Conservation (phyloP, 2,329 filamentous ascomycete genomes). For the Penicillium sp. region DNA sequence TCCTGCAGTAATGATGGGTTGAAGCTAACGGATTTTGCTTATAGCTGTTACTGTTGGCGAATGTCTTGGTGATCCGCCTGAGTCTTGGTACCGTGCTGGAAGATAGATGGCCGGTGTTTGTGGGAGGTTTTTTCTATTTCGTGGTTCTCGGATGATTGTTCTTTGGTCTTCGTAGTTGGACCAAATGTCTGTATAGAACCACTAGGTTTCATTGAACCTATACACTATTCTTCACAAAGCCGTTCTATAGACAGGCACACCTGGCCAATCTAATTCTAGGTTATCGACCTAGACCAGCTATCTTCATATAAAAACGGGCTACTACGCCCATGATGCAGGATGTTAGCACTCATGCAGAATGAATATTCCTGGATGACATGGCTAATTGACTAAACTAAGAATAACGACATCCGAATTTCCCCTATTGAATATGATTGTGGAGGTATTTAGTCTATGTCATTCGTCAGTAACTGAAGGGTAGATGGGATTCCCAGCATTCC, state of each 20-base stretch:
- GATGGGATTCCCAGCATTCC: too few relatives aligned
- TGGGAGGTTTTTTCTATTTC: background rate
- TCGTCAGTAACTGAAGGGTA: background rate
- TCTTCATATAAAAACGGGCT: too few relatives aligned
- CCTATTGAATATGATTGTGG: background rate
- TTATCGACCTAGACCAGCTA: too few relatives aligned
- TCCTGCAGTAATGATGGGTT: background rate
- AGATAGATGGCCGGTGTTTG: background rate
- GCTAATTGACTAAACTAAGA: too few relatives aligned
- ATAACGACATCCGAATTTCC: too few relatives aligned
- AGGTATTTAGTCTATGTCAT: background rate
- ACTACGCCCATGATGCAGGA: too few relatives aligned
- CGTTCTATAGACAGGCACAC: background rate
- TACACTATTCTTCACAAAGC: background rate
- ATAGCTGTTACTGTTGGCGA: slow-evolving; percentile 56
- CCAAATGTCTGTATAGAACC: background rate
- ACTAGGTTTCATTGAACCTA: background rate
- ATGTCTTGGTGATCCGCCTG: slow-evolving; percentile 54
- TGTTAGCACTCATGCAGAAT: too few relatives aligned
- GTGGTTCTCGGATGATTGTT: background rate
- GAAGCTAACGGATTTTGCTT: background rate
- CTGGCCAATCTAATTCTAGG: background rate
- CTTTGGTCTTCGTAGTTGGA: background rate
- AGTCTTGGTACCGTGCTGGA: slow-evolving; percentile 51
- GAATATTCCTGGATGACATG: too few relatives aligned